These are phyloP conservation scores for Ogataea nakhonphanomensis DNA, from an alignment of 805 yeast species.

Conservation along the genomic window DNA sequence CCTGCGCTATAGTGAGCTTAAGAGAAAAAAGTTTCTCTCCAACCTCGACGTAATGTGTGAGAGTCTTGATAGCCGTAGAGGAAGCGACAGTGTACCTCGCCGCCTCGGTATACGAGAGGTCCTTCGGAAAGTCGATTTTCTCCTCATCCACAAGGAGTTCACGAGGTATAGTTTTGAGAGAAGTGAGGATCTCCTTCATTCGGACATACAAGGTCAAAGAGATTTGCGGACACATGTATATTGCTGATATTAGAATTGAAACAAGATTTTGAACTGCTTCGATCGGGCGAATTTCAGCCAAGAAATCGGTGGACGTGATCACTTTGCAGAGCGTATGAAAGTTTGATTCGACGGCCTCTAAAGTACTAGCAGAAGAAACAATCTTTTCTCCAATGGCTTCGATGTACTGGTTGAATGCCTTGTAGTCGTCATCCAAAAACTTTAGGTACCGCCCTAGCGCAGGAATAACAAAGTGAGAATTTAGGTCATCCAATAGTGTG, in stretches of 20 bases:
- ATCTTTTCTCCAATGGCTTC: slow-evolving; percentile 12
- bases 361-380: slow-evolving; percentile 1
- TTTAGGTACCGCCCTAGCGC: neutral
- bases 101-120: slow-evolving; percentile 3
- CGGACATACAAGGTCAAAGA: slow-evolving; percentile 23
- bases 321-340: neutral
- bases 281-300: neutral
- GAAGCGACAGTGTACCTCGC: slow-evolving; percentile 14
- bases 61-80: slow-evolving; percentile 10
- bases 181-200: slow-evolving; percentile 27
- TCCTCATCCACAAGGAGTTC: slow-evolving; percentile 1
- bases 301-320: slow-evolving; percentile 1
- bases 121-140: neutral
- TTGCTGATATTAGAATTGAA: slow-evolving; percentile 17
- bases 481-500: slow-evolving; percentile 6
- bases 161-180: slow-evolving; percentile 14
- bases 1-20: slow-evolving; percentile 25
- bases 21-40: slow-evolving; percentile 29
- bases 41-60: slow-evolving; percentile 25
- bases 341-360: neutral
- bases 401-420: slow-evolving; percentile 20
- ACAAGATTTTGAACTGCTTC: slow-evolving; percentile 16
- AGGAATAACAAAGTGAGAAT: neutral
- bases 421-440: slow-evolving; percentile 1
- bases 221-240: slow-evolving; percentile 26